Percentiles rank a stretch among this genome's conserved stretches.
Conservation (phyloP, 768 basidiomycete species). For the Mycena vulgaris region DNA sequence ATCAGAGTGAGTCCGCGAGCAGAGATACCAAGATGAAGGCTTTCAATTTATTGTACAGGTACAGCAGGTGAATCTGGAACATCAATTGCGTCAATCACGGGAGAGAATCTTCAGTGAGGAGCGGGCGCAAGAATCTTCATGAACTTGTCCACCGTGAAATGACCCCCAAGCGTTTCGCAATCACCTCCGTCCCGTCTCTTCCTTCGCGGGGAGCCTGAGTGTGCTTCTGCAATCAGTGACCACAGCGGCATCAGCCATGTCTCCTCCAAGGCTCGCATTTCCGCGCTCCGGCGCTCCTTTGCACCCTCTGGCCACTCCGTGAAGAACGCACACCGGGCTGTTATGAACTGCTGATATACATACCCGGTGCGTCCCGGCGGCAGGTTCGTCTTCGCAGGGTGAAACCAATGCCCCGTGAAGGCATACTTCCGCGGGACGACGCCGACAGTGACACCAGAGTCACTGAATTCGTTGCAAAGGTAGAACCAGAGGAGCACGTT, state of each 20-base stretch:
- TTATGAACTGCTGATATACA: neutral
- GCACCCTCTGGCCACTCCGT: neutral
- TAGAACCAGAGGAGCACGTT: constrained; percentile 13
- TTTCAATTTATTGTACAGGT: too few relatives aligned
- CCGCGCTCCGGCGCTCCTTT: neutral
- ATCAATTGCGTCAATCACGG: too few relatives aligned
- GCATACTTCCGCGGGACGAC: neutral
- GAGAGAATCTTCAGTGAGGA: too few relatives aligned
- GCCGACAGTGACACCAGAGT: too few relatives aligned
- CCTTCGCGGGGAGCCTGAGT: neutral
- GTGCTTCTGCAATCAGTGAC: neutral
- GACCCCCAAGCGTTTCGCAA: constrained; percentile 11
- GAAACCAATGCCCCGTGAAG: too few relatives aligned
- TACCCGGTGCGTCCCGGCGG: neutral
- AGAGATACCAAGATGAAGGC: too few relatives aligned
- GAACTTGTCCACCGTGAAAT: constrained; percentile 1
- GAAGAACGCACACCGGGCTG: neutral
- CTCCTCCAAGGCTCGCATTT: neutral
- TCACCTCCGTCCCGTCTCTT: neutral
- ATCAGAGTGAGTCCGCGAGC: too few relatives aligned
- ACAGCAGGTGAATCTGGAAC: too few relatives aligned
- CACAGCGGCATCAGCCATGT: constrained; percentile 7
- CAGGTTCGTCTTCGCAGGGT: too few relatives aligned
- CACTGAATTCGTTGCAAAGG: neutral
- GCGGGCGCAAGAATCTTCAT: neutral